Evolutionary conservation across 495 filamentous ascomycete genomes (phyloP).

Genomic region (Aspergillus heteromorphus): DNA sequence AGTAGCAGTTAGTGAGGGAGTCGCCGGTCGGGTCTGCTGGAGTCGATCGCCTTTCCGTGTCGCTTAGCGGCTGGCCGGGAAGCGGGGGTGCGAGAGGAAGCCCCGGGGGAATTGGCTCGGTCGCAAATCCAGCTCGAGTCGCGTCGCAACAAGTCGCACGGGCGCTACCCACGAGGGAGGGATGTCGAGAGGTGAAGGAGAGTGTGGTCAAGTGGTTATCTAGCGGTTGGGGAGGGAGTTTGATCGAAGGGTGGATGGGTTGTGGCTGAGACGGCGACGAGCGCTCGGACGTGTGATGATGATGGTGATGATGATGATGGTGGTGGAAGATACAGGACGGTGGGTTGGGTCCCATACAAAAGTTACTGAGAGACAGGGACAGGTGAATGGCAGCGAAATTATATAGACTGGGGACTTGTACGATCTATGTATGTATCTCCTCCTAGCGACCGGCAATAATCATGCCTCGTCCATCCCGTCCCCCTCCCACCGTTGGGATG

Average conservation of each 20-base stretch:
- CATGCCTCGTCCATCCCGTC: not conserved
- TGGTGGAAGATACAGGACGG: slow-evolving; percentile 10
- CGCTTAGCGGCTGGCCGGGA: slow-evolving; percentile 38
- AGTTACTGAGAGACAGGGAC: no score
- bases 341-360: slow-evolving; percentile 8
- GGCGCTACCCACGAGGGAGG: not conserved
- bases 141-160: not conserved
- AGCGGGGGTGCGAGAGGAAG: slow-evolving; percentile 19
- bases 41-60: slow-evolving; percentile 38
- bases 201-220: no score
- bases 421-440: not conserved
- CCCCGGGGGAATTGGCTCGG: slow-evolving; percentile 13
- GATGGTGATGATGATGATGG: slow-evolving; percentile 3
- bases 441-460: no score
- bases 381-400: not conserved
- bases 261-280: slow-evolving; percentile 15
- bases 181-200: not conserved
- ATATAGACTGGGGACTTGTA: not conserved
- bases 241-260: slow-evolving; percentile 6
- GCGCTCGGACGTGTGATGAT: slow-evolving; percentile 16
- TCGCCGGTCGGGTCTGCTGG: slow-evolving; percentile 31
- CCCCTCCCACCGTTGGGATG: not conserved
- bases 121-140: slow-evolving; percentile 3
- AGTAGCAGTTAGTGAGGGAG: no score
- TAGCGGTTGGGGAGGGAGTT: slow-evolving; percentile 5